Conservation (phyloP, 352 stramenopile species). For the Phytophthora melonis region DNA sequence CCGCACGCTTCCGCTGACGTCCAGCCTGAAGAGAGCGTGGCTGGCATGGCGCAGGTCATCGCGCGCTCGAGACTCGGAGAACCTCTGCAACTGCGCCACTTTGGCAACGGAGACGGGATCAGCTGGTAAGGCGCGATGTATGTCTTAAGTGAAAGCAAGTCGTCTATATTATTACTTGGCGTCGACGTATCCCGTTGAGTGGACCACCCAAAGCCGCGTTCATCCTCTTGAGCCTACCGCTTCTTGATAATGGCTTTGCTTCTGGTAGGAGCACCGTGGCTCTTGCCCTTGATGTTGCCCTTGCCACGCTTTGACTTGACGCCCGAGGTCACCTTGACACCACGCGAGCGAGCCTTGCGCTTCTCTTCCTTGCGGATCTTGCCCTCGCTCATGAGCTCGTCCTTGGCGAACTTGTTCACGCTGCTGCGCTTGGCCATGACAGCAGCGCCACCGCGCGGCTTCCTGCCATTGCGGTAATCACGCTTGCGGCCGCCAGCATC, state of each 20-base stretch:
- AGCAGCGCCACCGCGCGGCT: conserved; percentile 52
- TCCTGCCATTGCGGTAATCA: conserved; percentile 85
- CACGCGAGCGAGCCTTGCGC: conserved; percentile 83
- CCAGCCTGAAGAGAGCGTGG: conserved; percentile 59
- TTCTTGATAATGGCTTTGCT: conserved; percentile 86
- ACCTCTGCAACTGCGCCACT: conserved; percentile 65
- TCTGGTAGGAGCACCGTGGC: conserved; percentile 79
- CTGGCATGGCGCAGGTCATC: conserved; percentile 63
- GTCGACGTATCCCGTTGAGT: conserved; percentile 3
- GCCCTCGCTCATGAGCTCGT: conserved; percentile 77
- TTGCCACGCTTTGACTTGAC: conserved; percentile 67
- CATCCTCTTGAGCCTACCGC: conserved; percentile 35
- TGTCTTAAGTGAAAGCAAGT: conserved; percentile 25
- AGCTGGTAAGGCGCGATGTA: conserved; percentile 49
- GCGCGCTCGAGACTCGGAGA: conserved; percentile 57
- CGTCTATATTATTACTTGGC: conserved; percentile 51
- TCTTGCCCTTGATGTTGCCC: conserved; percentile 83
- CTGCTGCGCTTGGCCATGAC: conserved; percentile 45
- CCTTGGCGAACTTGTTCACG: conserved; percentile 84
- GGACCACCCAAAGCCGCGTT: conserved; percentile 16
- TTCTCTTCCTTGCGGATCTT: conserved; percentile 90
- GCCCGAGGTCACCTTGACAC: conserved; percentile 64
- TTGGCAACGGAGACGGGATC: conserved; percentile 58
- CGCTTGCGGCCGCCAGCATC: conserved; percentile 53
- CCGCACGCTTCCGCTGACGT: conserved; percentile 41